Evolutionary conservation across 163 green algal genomes (phyloP).

Genomic region (Picocystis sp.): DNA sequence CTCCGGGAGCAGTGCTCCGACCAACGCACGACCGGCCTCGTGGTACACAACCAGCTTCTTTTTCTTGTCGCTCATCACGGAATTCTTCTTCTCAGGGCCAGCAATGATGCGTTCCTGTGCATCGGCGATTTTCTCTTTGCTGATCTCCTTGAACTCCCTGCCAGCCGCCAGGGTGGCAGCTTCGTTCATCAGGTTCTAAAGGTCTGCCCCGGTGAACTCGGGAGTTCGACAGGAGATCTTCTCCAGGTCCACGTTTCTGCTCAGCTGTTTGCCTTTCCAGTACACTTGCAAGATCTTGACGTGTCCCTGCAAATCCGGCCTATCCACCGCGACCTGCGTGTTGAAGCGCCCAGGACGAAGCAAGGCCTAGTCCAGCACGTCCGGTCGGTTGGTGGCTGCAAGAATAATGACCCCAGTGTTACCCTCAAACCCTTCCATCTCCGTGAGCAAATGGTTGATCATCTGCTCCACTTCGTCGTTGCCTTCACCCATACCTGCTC

Average conservation of each 20-base stretch:
- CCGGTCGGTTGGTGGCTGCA: conserved; percentile 3
- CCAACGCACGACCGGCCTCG: conserved; percentile 62
- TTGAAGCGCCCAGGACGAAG: conserved; percentile 2
- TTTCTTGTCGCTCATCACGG: conserved; percentile 89
- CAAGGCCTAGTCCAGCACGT: conserved; percentile 6
- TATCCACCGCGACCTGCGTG: conserved; percentile 77
- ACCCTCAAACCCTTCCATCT: conserved; percentile 7
- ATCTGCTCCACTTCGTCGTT: conserved; percentile 2
- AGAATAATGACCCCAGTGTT: conserved; percentile 4
- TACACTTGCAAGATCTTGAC: conserved; percentile 74
- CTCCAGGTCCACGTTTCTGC: conserved; percentile 95
- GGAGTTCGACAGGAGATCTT: conserved; percentile 91
- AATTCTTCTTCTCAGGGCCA: conserved; percentile 94
- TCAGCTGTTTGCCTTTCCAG: conserved; percentile 74
- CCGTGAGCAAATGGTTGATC: conserved; percentile 4
- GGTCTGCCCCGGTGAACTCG: conserved; percentile 73
- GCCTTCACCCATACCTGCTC: not conserved
- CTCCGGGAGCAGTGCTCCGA: conserved; percentile 94
- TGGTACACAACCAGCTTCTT: conserved; percentile 94
- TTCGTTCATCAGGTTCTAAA: conserved; percentile 99
- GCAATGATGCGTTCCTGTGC: conserved; percentile 94
- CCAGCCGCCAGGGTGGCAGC: conserved; percentile 90
- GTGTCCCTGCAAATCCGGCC: conserved; percentile 80
- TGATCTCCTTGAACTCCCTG: conserved; percentile 88
- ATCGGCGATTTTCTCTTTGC: conserved; percentile 97